These are phyloP conservation scores for Trichoderma brevicompactum DNA, from an alignment of 2,329 filamentous ascomycete genomes.

Conservation along the genomic window DNA sequence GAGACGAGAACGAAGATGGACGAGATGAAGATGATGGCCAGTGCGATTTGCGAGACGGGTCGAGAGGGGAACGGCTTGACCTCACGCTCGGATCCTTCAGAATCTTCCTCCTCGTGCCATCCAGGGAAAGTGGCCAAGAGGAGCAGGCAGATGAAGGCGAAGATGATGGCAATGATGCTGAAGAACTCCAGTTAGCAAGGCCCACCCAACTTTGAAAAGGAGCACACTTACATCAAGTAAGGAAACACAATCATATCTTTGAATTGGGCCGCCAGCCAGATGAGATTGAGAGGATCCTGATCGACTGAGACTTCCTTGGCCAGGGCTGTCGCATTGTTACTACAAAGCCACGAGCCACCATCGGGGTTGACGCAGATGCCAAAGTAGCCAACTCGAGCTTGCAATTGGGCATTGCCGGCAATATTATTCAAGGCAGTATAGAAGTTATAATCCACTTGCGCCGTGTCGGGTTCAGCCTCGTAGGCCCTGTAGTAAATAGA, in stretches of 20 bases:
- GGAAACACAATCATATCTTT: slow-evolving; percentile 99
- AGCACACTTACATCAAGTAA: slow-evolving; percentile 79
- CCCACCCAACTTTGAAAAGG: background rate
- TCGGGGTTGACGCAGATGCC: slow-evolving; percentile 95
- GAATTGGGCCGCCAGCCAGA: slow-evolving; percentile 96
- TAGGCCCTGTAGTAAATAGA: slow-evolving; percentile 96
- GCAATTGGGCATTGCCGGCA: slow-evolving; percentile 79
- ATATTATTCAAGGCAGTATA: slow-evolving; percentile 87
- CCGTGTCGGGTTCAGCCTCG: slow-evolving; percentile 76
- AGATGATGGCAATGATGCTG: slow-evolving; percentile 95
- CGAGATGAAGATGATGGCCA: slow-evolving; percentile 86
- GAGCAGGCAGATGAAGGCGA: slow-evolving; percentile 94
- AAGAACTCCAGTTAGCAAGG: background rate
- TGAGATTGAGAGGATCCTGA: slow-evolving; percentile 93
- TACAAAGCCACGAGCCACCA: slow-evolving; percentile 89
- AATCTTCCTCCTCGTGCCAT: slow-evolving; percentile 91
- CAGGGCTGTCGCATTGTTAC: slow-evolving; percentile 92
- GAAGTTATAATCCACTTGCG: slow-evolving; percentile 89
- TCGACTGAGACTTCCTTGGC: slow-evolving; percentile 88
- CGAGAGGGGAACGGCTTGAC: slow-evolving; percentile 93
- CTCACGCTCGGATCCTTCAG: slow-evolving; percentile 80
- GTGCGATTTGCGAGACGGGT: slow-evolving; percentile 87
- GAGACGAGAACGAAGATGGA: slow-evolving; percentile 75
- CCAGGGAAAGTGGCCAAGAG: slow-evolving; percentile 95
- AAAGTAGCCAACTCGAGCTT: slow-evolving; percentile 95